Base-by-base conservation (phyloP, 2,329 filamentous ascomycete species). In the Microdochium bolleyi region DNA sequence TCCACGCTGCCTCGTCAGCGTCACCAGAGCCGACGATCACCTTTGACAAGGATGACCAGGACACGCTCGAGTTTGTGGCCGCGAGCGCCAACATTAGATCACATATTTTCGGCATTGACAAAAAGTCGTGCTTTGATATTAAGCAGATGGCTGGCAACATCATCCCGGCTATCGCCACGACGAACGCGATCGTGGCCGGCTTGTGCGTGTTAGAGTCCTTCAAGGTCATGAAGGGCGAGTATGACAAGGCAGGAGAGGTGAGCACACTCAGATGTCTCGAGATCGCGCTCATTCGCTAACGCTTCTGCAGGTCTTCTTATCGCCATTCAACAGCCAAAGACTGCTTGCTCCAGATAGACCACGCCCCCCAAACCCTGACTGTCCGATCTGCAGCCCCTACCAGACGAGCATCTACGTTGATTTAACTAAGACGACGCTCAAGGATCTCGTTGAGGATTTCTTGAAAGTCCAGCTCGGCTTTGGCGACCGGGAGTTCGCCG, bases 111-210 rank as follows among this genome's bases (percentile, higher is more conserved):
- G 87, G 85, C 53, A 96, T 99, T 54, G 88, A 92, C 52, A 73
- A 77, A 3, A 92, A 90, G 67, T 95, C 91, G 22, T 90, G 95
- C 54, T 99, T 97, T 64, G 92, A 97, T 65, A 92, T 94, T 62
- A 99, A 99, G 73, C 88, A 99, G 71, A 99, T 97, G 92, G 94
- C 94, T 3, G 94, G 94, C 52, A 99, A 99, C 67, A 99, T 99
- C 62, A 99, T 99, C 56, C 94, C 94, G 1, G 94, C 94, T 2
- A 99, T 99, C 65, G 94, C 94, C 4, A 99, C 94, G 0, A 97
- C 94, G 0, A 99, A 99, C 67, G 94, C 94, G 16, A 95, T 97
- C 67, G 92, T 94, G 1, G 94, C 94, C 16, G 88, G 90, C 13
- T 79, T 99, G 10, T 97, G 92, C 64, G 91, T 97, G 7, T 73